Percentiles rank a stretch among this genome's conserved stretches.
Conservation (phyloP, 805 yeast species). For the Komagataella mondaviorum region DNA sequence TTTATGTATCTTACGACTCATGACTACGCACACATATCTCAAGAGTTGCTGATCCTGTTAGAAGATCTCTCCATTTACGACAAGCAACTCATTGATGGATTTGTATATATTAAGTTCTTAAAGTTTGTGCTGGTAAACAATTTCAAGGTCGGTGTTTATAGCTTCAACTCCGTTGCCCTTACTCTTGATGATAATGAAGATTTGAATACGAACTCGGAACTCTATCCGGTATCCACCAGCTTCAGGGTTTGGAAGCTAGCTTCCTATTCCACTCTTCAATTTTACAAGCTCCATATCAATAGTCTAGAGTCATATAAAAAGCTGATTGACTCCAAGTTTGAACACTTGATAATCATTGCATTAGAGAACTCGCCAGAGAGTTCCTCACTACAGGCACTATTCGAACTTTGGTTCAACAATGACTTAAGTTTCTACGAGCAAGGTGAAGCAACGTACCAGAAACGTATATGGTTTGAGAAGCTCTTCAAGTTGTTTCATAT, state of each 20-base stretch:
- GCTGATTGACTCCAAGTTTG: not conserved
- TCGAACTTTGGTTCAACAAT: constrained; percentile 10
- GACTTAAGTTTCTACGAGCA: constrained; percentile 2
- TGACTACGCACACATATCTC: constrained; percentile 18
- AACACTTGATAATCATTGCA: constrained; percentile 9
- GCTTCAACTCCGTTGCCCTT: constrained; percentile 9
- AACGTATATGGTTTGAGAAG: constrained; percentile 15
- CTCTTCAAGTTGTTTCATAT: constrained; percentile 13
- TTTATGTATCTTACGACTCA: constrained; percentile 20
- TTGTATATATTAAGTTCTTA: constrained; percentile 16
- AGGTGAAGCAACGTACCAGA: constrained; percentile 5
- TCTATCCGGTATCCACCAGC: constrained; percentile 21
- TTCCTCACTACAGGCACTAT: constrained; percentile 8
- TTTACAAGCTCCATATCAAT: constrained; percentile 10
- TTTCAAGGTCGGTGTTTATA: constrained; percentile 17
- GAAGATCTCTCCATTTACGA: constrained; percentile 38
- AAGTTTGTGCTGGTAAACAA: constrained; percentile 19
- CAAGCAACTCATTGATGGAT: constrained; percentile 17
- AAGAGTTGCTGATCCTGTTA: constrained; percentile 25
- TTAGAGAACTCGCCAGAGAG: constrained; percentile 14
- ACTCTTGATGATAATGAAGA: constrained; percentile 13
- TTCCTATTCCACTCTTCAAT: constrained; percentile 15
- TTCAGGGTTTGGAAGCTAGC: constrained; percentile 12
- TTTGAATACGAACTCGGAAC: constrained; percentile 9
- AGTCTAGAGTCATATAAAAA: not conserved